phyloP scores from a whole-genome alignment of 2,329 filamentous ascomycete genomes.

The Botrytis fragariae region DNA sequence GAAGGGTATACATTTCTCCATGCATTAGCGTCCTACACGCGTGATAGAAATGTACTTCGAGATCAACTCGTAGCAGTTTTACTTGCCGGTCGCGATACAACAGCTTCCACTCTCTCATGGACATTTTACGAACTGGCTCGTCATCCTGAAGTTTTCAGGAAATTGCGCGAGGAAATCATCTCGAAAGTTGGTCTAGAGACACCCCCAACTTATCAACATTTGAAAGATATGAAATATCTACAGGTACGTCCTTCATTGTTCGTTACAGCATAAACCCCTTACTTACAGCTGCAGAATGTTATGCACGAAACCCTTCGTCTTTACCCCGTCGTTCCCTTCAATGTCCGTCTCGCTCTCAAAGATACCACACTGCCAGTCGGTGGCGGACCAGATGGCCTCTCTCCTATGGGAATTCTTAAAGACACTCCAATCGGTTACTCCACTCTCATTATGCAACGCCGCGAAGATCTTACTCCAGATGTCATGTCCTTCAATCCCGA shows the following conservation, averaged over 20 bases:
- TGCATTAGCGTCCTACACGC: slow-evolving; percentile 77
- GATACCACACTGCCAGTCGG: slow-evolving; percentile 75
- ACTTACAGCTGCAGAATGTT: slow-evolving; percentile 48
- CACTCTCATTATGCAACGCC: slow-evolving; percentile 70
- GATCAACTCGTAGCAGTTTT: slow-evolving; percentile 83
- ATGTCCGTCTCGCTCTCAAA: slow-evolving; percentile 67
- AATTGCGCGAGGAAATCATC: slow-evolving; percentile 72
- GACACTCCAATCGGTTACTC: slow-evolving; percentile 65
- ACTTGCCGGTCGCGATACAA: slow-evolving; percentile 84
- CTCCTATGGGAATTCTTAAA: slow-evolving; percentile 64
- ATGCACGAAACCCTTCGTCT: slow-evolving; percentile 76
- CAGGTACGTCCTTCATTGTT: slow-evolving; percentile 36
- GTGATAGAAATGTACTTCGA: slow-evolving; percentile 67
- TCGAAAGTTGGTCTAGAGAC: slow-evolving; percentile 60
- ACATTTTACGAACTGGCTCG: slow-evolving; percentile 76
- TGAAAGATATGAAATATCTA: slow-evolving; percentile 87
- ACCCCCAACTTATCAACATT: slow-evolving; percentile 69
- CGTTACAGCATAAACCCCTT: background rate
- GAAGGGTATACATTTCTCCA: slow-evolving; percentile 81
- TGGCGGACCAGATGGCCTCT: slow-evolving; percentile 60
- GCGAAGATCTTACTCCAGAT: slow-evolving; percentile 58
- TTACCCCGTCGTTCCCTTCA: slow-evolving; percentile 77
- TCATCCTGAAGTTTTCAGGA: slow-evolving; percentile 63
- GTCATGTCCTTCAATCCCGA: slow-evolving; percentile 59
- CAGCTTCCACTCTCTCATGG: slow-evolving; percentile 78